A percentile compares a stretch with the other conserved stretches of the same genome.
Conservation (phyloP, 1,284 basidiomycete species). For the Neolentinus lepideus region DNA sequence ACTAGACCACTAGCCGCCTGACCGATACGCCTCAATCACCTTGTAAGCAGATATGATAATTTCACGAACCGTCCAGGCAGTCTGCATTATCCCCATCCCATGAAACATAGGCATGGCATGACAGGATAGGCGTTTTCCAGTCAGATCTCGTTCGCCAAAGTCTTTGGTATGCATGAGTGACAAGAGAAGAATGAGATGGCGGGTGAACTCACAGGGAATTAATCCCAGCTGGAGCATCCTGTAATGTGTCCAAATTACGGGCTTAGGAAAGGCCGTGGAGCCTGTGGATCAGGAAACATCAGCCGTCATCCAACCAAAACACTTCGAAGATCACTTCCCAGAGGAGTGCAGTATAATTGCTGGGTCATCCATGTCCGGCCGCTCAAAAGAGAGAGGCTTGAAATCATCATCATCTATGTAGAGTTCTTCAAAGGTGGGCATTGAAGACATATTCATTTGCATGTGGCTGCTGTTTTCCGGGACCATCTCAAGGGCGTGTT, state of each 20-base stretch:
- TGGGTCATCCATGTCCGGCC: conserved; percentile 2
- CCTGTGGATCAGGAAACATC: neutral
- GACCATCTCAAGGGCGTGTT: conserved; percentile 5
- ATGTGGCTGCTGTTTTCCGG: neutral
- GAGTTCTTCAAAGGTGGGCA: conserved; percentile 10
- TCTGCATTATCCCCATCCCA: conserved; percentile 12
- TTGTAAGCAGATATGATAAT: conserved; percentile 10
- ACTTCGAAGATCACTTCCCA: neutral
- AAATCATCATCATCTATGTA: conserved; percentile 10
- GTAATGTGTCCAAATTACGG: conserved; percentile 12
- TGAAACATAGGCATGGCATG: conserved; percentile 15
- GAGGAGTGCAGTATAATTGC: conserved; percentile 15
- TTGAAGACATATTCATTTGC: conserved; percentile 8
- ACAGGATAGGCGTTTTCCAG: conserved; percentile 4
- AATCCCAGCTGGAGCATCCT: conserved; percentile 6
- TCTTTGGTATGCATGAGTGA: neutral
- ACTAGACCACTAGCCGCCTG: conserved; percentile 5
- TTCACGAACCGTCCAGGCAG: conserved; percentile 10
- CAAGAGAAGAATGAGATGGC: neutral
- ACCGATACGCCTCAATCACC: neutral
- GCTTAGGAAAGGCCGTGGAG: conserved; percentile 15
- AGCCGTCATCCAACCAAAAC: neutral
- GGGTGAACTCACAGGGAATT: neutral
- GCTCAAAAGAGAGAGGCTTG: neutral
- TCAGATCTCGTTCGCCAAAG: neutral